Base-by-base conservation (phyloP, 257 asterid species). In the Solanum tarapatanum region DNA sequence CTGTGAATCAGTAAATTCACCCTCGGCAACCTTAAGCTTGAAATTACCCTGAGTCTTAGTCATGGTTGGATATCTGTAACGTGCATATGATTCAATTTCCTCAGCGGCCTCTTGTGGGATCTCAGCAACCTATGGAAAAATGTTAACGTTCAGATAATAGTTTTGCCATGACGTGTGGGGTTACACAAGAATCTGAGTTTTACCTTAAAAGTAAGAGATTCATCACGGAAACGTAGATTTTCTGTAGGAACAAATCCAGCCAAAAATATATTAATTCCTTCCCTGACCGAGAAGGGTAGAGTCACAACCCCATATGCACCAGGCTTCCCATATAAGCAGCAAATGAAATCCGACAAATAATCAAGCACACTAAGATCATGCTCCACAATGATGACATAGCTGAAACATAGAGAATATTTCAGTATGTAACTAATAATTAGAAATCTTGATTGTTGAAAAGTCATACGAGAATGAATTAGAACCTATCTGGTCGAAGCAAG, bases 1-100 rank as follows among this genome's bases (percentile, higher is more conserved):
- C 90, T 97, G 99, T 35, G 99, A 97, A 88, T 97, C 99, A 28
- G 99, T 96, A 90, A 97, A 97, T 92, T 97, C 99, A 62, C 99
- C 99, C 95, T 97, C 98, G 83, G 91, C 17, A 35, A 95, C 99
- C 93, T 95, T 95, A 80, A 97, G 98, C 88, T 69, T 93, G 93
- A 97, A 97, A 91, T 94, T 94, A 5, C 99, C 99, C 90, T 94
- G 99, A n/a, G 99, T 95, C 90, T 95, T 95, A 21, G 91, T 77
- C 99, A 97, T 97, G 86, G 98, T 93, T 82, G 99, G 99, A 88
- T 94, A 97, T 84, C 62, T 94, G 86, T 97, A 97, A 86, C 99
- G 91, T 21, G 98, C 99, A 87, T 97, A 97, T 1, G 98, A 92
- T 90, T 94, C 95, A 77, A 96, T 91, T 90, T 97, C 99, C 91